Conservation (phyloP, 2,329 filamentous ascomycete species). For the Aspergillus sp. region DNA sequence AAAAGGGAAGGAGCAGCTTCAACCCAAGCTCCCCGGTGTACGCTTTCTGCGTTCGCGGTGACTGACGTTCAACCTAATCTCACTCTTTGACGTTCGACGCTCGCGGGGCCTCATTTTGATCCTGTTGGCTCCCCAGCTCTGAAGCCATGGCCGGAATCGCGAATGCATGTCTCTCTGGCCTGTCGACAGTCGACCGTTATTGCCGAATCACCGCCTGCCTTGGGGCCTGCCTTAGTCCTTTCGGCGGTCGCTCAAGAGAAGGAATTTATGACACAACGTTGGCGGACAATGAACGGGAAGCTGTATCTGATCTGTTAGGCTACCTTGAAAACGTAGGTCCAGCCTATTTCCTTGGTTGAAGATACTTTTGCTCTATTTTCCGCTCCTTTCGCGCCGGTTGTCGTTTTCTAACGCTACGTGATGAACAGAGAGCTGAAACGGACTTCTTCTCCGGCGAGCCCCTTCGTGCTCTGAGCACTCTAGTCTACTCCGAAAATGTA, state of each 20-base stretch:
- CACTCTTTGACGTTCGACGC: slow-evolving; percentile 16
- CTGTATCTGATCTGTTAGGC: slow-evolving; percentile 89
- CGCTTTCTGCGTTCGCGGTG: slow-evolving; percentile 11
- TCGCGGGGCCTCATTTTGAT: slow-evolving; percentile 28
- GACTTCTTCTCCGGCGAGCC: slow-evolving; percentile 98
- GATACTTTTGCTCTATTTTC: slow-evolving; percentile 1
- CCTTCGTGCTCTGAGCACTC: slow-evolving; percentile 85
- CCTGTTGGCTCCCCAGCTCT: slow-evolving; percentile 26
- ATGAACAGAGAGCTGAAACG: slow-evolving; percentile 78
- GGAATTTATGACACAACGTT: slow-evolving; percentile 82
- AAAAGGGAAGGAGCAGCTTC: slow-evolving; percentile 2
- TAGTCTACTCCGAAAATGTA: slow-evolving; percentile 98
- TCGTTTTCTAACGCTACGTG: slow-evolving; percentile 22
- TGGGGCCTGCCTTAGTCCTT: slow-evolving; percentile 39
- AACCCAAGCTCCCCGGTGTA: neutral
- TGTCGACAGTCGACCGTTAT: slow-evolving; percentile 43
- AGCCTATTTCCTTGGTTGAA: neutral
- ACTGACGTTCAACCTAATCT: slow-evolving; percentile 12
- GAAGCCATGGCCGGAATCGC: slow-evolving; percentile 40
- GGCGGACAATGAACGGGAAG: slow-evolving; percentile 94
- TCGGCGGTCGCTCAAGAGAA: slow-evolving; percentile 72
- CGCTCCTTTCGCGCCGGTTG: neutral
- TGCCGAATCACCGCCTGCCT: slow-evolving; percentile 45
- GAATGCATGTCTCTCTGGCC: slow-evolving; percentile 42
- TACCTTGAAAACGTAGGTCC: slow-evolving; percentile 91